These are phyloP conservation scores for Colletotrichum melonis DNA, from an alignment of 2,329 filamentous ascomycete species.

Conservation along the genomic window DNA sequence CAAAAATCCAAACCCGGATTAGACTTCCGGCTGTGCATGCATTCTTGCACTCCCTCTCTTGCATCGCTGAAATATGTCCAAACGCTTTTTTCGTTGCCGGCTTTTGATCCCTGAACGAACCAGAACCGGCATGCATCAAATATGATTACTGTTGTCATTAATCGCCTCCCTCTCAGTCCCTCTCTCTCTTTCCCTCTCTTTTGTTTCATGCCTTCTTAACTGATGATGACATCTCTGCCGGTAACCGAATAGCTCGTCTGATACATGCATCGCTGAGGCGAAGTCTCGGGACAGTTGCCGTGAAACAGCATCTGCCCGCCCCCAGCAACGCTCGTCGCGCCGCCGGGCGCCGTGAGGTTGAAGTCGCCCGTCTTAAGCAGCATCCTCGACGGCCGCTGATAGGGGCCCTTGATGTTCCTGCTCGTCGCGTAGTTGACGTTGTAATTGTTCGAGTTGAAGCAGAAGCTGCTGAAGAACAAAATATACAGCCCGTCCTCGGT, in stretches of 20 bases:
- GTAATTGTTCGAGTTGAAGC: slow-evolving; percentile 65
- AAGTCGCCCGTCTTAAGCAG: slow-evolving; percentile 51
- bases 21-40: slow-evolving; percentile 1
- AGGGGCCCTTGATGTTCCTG: slow-evolving; percentile 49
- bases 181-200: neutral
- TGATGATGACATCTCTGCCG: slow-evolving; percentile 32
- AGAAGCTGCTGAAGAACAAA: slow-evolving; percentile 72
- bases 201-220: neutral
- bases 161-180: neutral
- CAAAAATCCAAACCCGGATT: neutral
- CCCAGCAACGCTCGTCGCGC: slow-evolving; percentile 48
- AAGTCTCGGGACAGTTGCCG: slow-evolving; percentile 45
- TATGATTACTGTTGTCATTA: neutral
- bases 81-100: neutral
- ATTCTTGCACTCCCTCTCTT: neutral
- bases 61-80: neutral
- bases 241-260: slow-evolving; percentile 38
- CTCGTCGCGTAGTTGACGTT: slow-evolving; percentile 70
- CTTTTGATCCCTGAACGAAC: neutral
- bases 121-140: neutral
- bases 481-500: slow-evolving; percentile 62
- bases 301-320: slow-evolving; percentile 49
- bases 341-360: slow-evolving; percentile 53
- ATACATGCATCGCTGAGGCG: slow-evolving; percentile 49
- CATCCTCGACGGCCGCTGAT: slow-evolving; percentile 44